phyloP scores from a whole-genome alignment of 768 basidiomycete species.

The Trametopsis cervina region DNA sequence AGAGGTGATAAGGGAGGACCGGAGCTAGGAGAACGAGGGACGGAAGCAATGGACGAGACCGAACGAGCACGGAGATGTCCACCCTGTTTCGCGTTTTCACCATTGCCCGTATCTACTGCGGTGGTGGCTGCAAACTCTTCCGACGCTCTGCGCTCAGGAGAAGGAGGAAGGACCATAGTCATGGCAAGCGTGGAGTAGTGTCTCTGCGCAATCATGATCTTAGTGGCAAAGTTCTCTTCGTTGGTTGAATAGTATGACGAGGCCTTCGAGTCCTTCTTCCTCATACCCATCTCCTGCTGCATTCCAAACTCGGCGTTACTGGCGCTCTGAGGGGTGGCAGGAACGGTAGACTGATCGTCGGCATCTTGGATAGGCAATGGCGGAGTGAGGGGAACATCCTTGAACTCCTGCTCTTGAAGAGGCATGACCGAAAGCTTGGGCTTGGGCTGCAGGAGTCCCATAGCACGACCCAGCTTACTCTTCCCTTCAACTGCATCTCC shows the following conservation, averaged over 20 bases:
- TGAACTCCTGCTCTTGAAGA: constrained; percentile 35
- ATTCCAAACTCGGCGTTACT: constrained; percentile 52
- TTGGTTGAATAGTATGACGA: constrained; percentile 47
- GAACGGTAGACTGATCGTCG: constrained; percentile 36
- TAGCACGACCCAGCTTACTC: constrained; percentile 49
- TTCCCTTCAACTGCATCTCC: constrained; percentile 70
- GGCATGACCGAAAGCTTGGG: constrained; percentile 69
- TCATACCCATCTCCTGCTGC: constrained; percentile 12
- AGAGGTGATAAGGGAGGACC: constrained; percentile 65
- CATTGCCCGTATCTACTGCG: constrained; percentile 23
- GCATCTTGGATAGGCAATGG: constrained; percentile 57
- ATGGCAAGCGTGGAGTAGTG: constrained; percentile 69
- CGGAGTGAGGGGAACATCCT: constrained; percentile 40
- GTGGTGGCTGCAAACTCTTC: constrained; percentile 25
- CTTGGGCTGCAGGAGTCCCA: constrained; percentile 54
- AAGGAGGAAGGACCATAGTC: constrained; percentile 49
- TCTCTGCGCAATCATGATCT: constrained; percentile 66
- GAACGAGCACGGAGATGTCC: constrained; percentile 58
- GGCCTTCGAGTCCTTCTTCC: constrained; percentile 43
- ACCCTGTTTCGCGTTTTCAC: constrained; percentile 14
- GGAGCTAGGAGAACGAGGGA: constrained; percentile 32
- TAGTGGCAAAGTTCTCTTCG: constrained; percentile 47
- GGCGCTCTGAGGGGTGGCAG: constrained; percentile 49
- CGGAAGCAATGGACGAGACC: constrained; percentile 38
- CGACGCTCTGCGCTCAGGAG: constrained; percentile 32